Conservation (phyloP, 495 filamentous ascomycete species). For the Emericellopsis terricola region DNA sequence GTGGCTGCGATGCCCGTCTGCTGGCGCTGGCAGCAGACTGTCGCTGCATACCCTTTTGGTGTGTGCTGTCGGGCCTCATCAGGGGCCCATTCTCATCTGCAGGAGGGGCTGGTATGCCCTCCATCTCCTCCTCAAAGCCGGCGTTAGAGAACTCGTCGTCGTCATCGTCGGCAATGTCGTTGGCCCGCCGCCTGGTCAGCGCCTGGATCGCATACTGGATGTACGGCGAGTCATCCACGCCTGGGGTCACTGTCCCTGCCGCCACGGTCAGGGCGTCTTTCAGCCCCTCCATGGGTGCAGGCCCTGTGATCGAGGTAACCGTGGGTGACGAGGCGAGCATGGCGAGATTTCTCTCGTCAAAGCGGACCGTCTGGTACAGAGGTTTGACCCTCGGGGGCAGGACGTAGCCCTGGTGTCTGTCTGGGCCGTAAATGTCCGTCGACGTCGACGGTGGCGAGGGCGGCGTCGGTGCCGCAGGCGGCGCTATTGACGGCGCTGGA, state of each 20-base stretch:
- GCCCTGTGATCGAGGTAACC: too few relatives aligned
- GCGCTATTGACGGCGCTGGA: conserved; percentile 7
- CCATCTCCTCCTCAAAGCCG: not conserved
- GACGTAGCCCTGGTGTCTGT: too few relatives aligned
- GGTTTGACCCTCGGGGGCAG: too few relatives aligned
- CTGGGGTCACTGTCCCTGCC: conserved; percentile 26
- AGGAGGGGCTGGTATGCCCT: not conserved
- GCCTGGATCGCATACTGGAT: conserved; percentile 30
- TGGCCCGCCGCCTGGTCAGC: conserved; percentile 9
- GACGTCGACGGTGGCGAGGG: conserved; percentile 15
- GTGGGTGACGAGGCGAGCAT: conserved; percentile 14
- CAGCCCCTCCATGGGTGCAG: conserved; percentile 17
- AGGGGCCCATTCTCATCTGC: too few relatives aligned
- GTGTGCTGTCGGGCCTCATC: not conserved
- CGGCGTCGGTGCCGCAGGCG: conserved; percentile 17
- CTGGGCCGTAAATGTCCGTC: conserved; percentile 16
- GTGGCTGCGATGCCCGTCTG: too few relatives aligned
- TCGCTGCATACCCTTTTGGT: not conserved
- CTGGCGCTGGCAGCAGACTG: too few relatives aligned
- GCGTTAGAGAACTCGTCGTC: not conserved
- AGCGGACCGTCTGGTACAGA: conserved; percentile 11
- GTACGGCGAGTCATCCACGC: conserved; percentile 27
- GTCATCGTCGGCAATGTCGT: not conserved
- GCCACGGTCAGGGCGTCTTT: conserved; percentile 23
- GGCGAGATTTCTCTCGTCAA: conserved; percentile 12